A percentile compares a stretch with the other conserved stretches of the same genome.
Conservation (phyloP, 805 yeast genomes). For the Candida odintsovae region DNA sequence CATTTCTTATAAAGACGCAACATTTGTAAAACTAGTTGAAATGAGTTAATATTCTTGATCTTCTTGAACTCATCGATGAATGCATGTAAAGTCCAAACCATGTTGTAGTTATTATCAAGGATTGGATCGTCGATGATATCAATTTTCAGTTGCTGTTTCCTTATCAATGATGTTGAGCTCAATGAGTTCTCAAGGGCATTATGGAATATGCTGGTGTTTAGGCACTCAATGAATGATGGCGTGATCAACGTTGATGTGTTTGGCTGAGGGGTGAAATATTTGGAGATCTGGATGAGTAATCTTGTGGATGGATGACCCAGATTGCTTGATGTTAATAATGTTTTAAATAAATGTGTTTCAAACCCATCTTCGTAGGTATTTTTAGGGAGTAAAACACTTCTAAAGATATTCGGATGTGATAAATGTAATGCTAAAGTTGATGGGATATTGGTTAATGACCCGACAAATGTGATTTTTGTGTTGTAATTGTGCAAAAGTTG, state of each 20-base stretch:
- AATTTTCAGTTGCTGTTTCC: background rate
- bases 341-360: slow-evolving; percentile 37
- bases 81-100: slow-evolving; percentile 39
- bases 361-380: slow-evolving; percentile 30
- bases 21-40: slow-evolving; percentile 6
- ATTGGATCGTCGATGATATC: slow-evolving; percentile 10
- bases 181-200: slow-evolving; percentile 26
- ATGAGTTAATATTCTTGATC: slow-evolving; percentile 27
- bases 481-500: slow-evolving; percentile 23
- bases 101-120: slow-evolving; percentile 30
- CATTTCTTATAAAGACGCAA: slow-evolving; percentile 10
- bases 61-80: slow-evolving; percentile 28
- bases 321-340: slow-evolving; percentile 44
- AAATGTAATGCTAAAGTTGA: slow-evolving; percentile 49
- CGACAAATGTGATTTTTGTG: slow-evolving; percentile 43
- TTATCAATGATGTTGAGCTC: slow-evolving; percentile 20
- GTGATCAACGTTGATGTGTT: background rate
- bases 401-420: slow-evolving; percentile 50
- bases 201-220: slow-evolving; percentile 19
- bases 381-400: slow-evolving; percentile 44
- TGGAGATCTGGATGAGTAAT: slow-evolving; percentile 40
- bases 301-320: slow-evolving; percentile 40
- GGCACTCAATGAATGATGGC: slow-evolving; percentile 15
- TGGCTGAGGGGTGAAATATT: slow-evolving; percentile 34
- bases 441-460: slow-evolving; percentile 45